Conservation (phyloP, 179 eudicot species). For the Dionaea muscipula region DNA sequence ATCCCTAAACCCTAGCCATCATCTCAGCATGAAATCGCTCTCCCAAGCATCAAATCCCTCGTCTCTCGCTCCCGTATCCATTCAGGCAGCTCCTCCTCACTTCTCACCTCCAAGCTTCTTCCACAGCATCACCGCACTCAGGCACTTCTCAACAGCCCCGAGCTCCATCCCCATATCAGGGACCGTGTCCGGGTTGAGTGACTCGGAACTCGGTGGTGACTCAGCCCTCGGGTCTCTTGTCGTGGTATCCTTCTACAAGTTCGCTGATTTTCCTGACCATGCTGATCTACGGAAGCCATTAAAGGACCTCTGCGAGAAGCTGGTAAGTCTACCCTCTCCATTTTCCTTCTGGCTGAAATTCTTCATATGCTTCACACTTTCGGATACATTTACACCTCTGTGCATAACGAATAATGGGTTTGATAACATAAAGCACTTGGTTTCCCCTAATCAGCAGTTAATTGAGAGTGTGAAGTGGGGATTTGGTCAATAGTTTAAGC, state of each 20-base stretch:
- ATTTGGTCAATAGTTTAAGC: no score
- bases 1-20: conserved; percentile 18
- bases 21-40: conserved; percentile 18
- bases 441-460: no score
- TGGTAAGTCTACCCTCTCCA: conserved; percentile 27
- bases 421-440: no score
- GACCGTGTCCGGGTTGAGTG: conserved; percentile 5
- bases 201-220: conserved; percentile 11
- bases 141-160: conserved; percentile 17
- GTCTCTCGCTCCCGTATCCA: conserved; percentile 11
- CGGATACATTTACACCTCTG: no score
- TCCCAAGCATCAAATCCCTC: conserved; percentile 7
- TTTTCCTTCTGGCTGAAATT: neutral
- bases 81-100: conserved; percentile 12
- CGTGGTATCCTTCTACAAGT: conserved; percentile 85
- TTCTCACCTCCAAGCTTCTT: conserved; percentile 10
- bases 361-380: no score
- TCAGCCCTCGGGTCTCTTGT: conserved; percentile 27
- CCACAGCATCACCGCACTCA: conserved; percentile 9
- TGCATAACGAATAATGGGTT: no score
- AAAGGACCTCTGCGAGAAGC: conserved; percentile 56
- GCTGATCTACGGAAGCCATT: conserved; percentile 56
- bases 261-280: conserved; percentile 77
- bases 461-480: no score
- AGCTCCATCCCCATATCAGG: conserved; percentile 5